Percentiles rank a stretch among this genome's conserved stretches.
phyloP scores from a whole-genome alignment of 1,284 basidiomycete genomes.

The Cutaneotrichosporon spelunceum region DNA sequence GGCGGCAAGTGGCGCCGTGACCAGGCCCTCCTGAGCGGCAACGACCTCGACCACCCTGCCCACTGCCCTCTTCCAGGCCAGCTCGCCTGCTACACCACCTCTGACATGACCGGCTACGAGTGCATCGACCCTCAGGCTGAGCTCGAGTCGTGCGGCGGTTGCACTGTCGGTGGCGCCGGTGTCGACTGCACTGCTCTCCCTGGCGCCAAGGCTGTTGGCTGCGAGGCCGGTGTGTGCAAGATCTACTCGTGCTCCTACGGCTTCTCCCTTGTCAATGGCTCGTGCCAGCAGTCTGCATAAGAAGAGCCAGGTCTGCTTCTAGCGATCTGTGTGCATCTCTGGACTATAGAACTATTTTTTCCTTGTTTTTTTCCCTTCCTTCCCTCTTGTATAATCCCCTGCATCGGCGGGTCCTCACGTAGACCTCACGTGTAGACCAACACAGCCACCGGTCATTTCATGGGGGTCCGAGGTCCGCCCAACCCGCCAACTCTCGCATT shows the following conservation, averaged over 20 bases:
- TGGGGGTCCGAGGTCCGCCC: not conserved
- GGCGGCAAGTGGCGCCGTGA: slow-evolving; percentile 26
- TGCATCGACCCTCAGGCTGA: slow-evolving; percentile 51
- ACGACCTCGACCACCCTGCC: slow-evolving; percentile 35
- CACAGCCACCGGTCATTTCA: too few species aligned
- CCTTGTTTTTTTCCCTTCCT: not conserved
- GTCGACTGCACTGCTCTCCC: slow-evolving; percentile 66
- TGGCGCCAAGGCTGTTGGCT: slow-evolving; percentile 65
- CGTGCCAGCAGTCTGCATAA: slow-evolving; percentile 58
- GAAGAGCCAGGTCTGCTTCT: too few species aligned
- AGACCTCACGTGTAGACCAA: too few species aligned
- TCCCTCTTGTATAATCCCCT: slow-evolving; percentile 10
- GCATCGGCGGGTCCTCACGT: not conserved
- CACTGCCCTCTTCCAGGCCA: slow-evolving; percentile 39
- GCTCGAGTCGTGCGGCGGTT: slow-evolving; percentile 65
- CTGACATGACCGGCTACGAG: slow-evolving; percentile 35
- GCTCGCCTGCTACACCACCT: slow-evolving; percentile 38
- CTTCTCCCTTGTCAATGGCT: slow-evolving; percentile 55
- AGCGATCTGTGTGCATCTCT: too few species aligned
- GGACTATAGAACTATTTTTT: slow-evolving; percentile 8
- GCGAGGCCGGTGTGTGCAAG: slow-evolving; percentile 61
- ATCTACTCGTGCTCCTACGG: slow-evolving; percentile 63
- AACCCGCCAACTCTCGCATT: not conserved
- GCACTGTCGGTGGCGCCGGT: slow-evolving; percentile 61
- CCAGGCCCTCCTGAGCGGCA: slow-evolving; percentile 28